Percentiles rank a stretch among this genome's conserved stretches.
Conservation (phyloP, 441 rosid species). For the Flueggea neowawraea region DNA sequence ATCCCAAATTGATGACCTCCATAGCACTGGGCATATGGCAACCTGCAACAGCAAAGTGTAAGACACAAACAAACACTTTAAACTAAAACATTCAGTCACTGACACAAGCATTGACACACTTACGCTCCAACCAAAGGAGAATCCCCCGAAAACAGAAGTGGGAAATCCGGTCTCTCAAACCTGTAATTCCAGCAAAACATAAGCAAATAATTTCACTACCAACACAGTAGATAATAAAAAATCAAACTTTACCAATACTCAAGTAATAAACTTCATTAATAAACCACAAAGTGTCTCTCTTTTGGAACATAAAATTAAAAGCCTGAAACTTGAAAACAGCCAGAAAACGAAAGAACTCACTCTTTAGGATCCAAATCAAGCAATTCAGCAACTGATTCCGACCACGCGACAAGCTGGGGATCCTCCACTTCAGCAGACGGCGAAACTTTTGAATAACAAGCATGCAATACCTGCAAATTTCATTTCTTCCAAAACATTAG, state of each 20-base stretch:
- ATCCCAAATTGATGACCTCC: slow-evolving; percentile 99
- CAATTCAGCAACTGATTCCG: slow-evolving; percentile 75
- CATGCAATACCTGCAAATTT: slow-evolving; percentile 59
- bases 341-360: slow-evolving; percentile 38
- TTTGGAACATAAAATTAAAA: too few species aligned
- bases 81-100: background rate
- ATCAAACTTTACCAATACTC: too few species aligned
- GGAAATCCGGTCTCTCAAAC: slow-evolving; percentile 87
- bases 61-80: background rate
- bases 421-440: slow-evolving; percentile 87
- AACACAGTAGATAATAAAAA: too few species aligned
- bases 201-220: too few species aligned
- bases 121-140: slow-evolving; percentile 77
- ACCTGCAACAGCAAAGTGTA: slow-evolving; percentile 32
- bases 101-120: slow-evolving; percentile 23
- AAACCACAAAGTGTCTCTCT: too few species aligned
- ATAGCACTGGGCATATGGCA: slow-evolving; percentile 90
- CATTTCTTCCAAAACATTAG: slow-evolving; percentile 9
- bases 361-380: slow-evolving; percentile 89
- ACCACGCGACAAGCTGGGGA: slow-evolving; percentile 96
- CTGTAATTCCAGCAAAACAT: slow-evolving; percentile 32
- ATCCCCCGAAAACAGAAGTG: slow-evolving; percentile 76
- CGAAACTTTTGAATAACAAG: slow-evolving; percentile 84
- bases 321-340: too few species aligned
- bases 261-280: too few species aligned